Evolutionary conservation across 2,329 filamentous ascomycete genomes (phyloP).

Genomic region (Torrubiella hemipterigena): DNA sequence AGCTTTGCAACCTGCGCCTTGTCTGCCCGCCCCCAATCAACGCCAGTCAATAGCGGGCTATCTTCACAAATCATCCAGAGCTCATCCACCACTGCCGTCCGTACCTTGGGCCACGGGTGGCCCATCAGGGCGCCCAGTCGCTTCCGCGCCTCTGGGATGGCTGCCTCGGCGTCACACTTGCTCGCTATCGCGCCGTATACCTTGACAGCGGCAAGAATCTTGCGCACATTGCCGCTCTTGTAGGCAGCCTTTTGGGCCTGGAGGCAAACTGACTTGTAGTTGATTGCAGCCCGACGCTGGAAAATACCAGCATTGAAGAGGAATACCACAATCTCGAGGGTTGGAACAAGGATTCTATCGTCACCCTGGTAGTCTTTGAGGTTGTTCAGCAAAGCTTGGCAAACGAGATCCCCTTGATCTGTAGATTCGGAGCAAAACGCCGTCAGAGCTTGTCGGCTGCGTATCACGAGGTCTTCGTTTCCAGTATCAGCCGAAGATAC

Average conservation of each 20-base stretch:
- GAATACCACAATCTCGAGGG: slow-evolving; percentile 67
- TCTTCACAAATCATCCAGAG: slow-evolving; percentile 35
- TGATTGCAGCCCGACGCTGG: slow-evolving; percentile 23
- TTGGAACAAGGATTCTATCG: slow-evolving; percentile 63
- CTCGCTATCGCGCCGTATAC: slow-evolving; percentile 61
- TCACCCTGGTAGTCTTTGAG: slow-evolving; percentile 40
- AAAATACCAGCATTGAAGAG: slow-evolving; percentile 53
- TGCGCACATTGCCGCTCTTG: slow-evolving; percentile 71
- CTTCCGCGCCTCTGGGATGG: slow-evolving; percentile 43
- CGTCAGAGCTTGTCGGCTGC: slow-evolving; percentile 53
- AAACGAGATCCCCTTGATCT: slow-evolving; percentile 29
- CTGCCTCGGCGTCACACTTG: slow-evolving; percentile 10
- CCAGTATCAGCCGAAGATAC: slow-evolving; percentile 67
- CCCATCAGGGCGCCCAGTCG: slow-evolving; percentile 62
- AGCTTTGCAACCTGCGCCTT: slow-evolving; percentile 30
- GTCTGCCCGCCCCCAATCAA: slow-evolving; percentile 46
- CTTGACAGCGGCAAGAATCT: slow-evolving; percentile 68
- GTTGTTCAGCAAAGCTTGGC: slow-evolving; percentile 39
- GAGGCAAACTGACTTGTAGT: slow-evolving; percentile 50
- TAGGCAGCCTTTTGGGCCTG: slow-evolving; percentile 68
- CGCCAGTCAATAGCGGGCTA: slow-evolving; percentile 29
- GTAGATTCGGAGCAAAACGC: slow-evolving; percentile 33
- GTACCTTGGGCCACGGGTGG: slow-evolving; percentile 72
- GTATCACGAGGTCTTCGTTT: slow-evolving; percentile 62
- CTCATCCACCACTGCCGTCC: slow-evolving; percentile 47